A percentile compares a stretch with the other conserved stretches of the same genome.
Evolutionary conservation across 495 filamentous ascomycete genomes (phyloP).

Genomic region (Penicillium cinerascens): DNA sequence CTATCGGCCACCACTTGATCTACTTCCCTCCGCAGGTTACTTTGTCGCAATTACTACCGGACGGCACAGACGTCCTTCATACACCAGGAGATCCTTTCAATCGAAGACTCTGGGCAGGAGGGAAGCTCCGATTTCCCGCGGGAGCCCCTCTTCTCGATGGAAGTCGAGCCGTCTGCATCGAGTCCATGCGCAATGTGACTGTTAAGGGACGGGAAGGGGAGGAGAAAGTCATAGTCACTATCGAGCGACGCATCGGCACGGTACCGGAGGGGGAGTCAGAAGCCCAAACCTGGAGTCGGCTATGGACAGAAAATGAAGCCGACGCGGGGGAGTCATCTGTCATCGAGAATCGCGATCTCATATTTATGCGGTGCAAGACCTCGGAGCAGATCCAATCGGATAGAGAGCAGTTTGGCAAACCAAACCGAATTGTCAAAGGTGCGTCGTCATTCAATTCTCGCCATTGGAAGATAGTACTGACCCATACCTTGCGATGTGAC

Average conservation of each 20-base stretch:
- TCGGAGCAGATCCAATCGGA: slow-evolving; percentile 29
- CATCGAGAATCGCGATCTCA: slow-evolving; percentile 55
- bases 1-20: slow-evolving; percentile 58
- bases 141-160: slow-evolving; percentile 43
- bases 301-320: slow-evolving; percentile 43
- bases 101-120: slow-evolving; percentile 79
- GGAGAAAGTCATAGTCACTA: slow-evolving; percentile 59
- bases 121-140: slow-evolving; percentile 38
- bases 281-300: slow-evolving; percentile 31
- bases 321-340: slow-evolving; percentile 35
- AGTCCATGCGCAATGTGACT: slow-evolving; percentile 60
- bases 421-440: slow-evolving; percentile 38
- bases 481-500: slow-evolving; percentile 1
- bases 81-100: slow-evolving; percentile 62
- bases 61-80: slow-evolving; percentile 71
- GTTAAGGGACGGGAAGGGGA: slow-evolving; percentile 51
- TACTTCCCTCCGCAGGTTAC: slow-evolving; percentile 67
- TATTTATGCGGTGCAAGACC: slow-evolving; percentile 56
- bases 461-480: slow-evolving; percentile 14
- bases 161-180: slow-evolving; percentile 53
- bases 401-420: slow-evolving; percentile 23
- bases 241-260: slow-evolving; percentile 49
- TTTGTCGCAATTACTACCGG: slow-evolving; percentile 55
- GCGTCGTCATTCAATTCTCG: slow-evolving; percentile 13
- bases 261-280: slow-evolving; percentile 36